phyloP scores from a whole-genome alignment of 2,329 filamentous ascomycete genomes.

The Aureobasidium sp. region DNA sequence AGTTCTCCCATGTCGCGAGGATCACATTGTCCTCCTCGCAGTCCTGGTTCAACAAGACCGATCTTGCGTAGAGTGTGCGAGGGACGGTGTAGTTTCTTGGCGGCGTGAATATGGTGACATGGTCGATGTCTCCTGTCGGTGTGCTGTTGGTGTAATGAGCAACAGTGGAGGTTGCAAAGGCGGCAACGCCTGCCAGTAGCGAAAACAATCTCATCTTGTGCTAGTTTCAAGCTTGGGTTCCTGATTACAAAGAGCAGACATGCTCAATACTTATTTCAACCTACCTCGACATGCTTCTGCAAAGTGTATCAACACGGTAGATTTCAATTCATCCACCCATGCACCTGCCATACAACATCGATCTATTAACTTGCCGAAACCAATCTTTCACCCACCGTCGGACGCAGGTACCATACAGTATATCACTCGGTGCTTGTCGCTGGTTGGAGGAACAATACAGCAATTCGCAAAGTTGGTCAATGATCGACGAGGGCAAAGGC shows the following conservation, averaged over 20 bases:
- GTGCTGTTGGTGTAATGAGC: slow-evolving; percentile 8
- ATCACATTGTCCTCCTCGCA: slow-evolving; percentile 28
- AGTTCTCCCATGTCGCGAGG: slow-evolving; percentile 51
- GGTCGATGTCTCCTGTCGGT: background rate
- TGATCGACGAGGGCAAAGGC: slow-evolving; percentile 3
- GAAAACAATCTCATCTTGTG: slow-evolving; percentile 1
- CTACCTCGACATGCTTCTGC: background rate
- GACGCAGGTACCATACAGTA: background rate
- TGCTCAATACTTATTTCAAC: background rate
- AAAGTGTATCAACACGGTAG: background rate
- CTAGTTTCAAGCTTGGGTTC: no score
- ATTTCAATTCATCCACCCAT: slow-evolving; percentile 14
- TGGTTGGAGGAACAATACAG: slow-evolving; percentile 10
- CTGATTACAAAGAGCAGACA: background rate
- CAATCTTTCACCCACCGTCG: background rate
- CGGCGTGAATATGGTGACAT: slow-evolving; percentile 23
- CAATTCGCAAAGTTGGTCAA: background rate
- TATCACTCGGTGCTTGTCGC: background rate
- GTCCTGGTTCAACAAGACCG: slow-evolving; percentile 38
- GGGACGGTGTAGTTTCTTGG: slow-evolving; percentile 24
- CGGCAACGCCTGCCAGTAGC: background rate
- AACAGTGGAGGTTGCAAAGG: background rate
- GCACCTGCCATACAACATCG: background rate
- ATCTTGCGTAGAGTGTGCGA: slow-evolving; percentile 47
- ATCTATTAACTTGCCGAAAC: background rate